A percentile compares a stretch with the other conserved stretches of the same genome.
These are phyloP conservation scores for Aspergillus unguis DNA, from an alignment of 2,329 filamentous ascomycete species.

Conservation along the genomic window DNA sequence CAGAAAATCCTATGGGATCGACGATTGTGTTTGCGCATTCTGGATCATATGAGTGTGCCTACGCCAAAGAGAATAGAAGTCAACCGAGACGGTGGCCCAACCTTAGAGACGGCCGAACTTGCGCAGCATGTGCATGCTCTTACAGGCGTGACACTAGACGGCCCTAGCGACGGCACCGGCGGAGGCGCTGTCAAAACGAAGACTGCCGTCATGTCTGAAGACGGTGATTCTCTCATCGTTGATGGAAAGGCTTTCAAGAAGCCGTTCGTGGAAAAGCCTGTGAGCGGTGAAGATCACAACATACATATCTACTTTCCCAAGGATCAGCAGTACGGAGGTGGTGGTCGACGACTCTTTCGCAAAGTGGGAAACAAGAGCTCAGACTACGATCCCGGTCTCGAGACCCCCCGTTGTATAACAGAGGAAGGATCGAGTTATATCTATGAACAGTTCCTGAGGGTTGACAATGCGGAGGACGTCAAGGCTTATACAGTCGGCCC, in stretches of 20 bases:
- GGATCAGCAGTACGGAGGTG: slow-evolving; percentile 69
- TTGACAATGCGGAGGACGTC: slow-evolving; percentile 96
- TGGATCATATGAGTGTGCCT: slow-evolving; percentile 85
- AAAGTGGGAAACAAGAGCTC: slow-evolving; percentile 99
- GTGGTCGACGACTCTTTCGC: slow-evolving; percentile 85
- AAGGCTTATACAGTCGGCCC: slow-evolving; percentile 97
- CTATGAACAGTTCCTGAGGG: slow-evolving; percentile 94
- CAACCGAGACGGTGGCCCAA: slow-evolving; percentile 86
- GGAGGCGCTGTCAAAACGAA: slow-evolving; percentile 56
- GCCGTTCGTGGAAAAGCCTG: slow-evolving; percentile 96
- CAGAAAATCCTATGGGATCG: slow-evolving; percentile 97
- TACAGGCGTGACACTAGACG: slow-evolving; percentile 72
- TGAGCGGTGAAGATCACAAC: slow-evolving; percentile 98
- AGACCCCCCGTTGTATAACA: slow-evolving; percentile 73
- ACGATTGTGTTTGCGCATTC: slow-evolving; percentile 78
- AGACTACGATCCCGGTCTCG: slow-evolving; percentile 78
- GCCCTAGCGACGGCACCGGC: slow-evolving; percentile 64
- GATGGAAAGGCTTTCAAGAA: slow-evolving; percentile 80
- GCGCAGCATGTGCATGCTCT: slow-evolving; percentile 75
- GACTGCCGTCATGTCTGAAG: slow-evolving; percentile 80
- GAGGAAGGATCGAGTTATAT: slow-evolving; percentile 83
- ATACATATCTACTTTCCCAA: slow-evolving; percentile 96
- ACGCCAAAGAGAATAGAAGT: slow-evolving; percentile 88
- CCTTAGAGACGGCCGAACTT: slow-evolving; percentile 72
- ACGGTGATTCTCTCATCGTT: slow-evolving; percentile 82